phyloP scores from a whole-genome alignment of 75 land plant species.

The Sequoiadendron giganteum region DNA sequence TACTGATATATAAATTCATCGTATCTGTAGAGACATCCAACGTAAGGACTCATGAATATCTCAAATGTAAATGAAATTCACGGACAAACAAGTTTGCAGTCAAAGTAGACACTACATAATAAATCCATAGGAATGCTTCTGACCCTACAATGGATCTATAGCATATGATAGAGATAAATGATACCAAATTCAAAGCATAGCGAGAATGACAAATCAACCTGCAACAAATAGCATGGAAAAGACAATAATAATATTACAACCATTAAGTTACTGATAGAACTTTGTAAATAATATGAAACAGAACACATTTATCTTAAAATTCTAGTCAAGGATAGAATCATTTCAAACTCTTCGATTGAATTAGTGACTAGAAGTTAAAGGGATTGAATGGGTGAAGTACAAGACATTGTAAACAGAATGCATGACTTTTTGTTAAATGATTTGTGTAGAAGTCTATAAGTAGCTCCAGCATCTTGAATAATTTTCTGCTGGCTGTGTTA shows the following conservation, averaged over 20 bases:
- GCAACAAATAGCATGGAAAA: not conserved
- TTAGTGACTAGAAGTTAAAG: not conserved
- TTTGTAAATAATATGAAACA: not conserved
- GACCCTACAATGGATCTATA: not conserved
- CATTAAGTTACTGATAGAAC: not conserved
- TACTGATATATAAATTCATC: conserved; percentile 42
- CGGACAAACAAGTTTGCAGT: not conserved
- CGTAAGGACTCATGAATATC: not conserved
- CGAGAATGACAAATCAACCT: not conserved
- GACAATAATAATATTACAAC: not conserved
- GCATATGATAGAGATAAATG: not conserved
- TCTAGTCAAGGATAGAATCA: not conserved
- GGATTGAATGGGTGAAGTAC: not conserved
- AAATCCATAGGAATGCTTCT: not conserved
- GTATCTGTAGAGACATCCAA: conserved; percentile 31
- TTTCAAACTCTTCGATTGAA: not conserved
- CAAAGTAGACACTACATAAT: not conserved
- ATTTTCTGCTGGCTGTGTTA: not conserved
- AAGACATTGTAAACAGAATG: not conserved
- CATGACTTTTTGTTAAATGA: not conserved
- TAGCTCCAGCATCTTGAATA: not conserved
- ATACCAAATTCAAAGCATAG: not conserved
- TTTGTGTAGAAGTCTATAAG: not conserved
- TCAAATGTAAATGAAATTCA: not conserved
- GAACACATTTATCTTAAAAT: not conserved